Percentiles rank a stretch among this genome's conserved stretches.
Conservation (phyloP, 257 asterid species). For the Solanum ahanhuiri region DNA sequence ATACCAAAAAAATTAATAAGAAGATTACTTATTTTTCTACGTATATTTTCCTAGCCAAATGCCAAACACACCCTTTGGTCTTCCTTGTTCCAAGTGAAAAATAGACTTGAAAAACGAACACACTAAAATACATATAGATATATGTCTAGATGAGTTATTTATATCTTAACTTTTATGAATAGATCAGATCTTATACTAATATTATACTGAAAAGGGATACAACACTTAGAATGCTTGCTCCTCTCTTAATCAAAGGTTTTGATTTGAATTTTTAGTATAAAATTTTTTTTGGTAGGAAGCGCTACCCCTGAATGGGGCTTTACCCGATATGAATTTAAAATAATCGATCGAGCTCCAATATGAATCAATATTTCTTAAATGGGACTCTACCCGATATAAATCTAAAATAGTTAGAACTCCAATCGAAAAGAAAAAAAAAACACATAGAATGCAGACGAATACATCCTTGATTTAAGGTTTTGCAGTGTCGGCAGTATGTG, state of each 20-base stretch:
- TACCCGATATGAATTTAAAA: accelerated
- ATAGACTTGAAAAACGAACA: background rate
- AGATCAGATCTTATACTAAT: no score
- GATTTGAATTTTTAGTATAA: accelerated
- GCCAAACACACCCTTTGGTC: background rate
- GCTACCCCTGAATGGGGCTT: accelerated
- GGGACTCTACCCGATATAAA: no score
- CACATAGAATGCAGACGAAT: background rate
- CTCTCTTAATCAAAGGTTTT: accelerated
- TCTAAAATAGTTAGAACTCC: no score
- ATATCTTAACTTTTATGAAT: background rate
- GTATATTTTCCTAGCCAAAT: background rate
- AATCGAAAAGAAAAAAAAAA: no score
- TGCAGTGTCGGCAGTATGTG: background rate
- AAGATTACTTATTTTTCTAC: background rate
- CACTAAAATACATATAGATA: background rate
- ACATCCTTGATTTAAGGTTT: background rate
- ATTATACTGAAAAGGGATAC: no score
- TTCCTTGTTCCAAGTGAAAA: background rate
- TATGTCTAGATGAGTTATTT: background rate
- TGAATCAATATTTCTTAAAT: accelerated
- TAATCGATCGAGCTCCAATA: no score
- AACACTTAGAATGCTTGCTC: background rate
- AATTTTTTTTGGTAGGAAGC: accelerated
- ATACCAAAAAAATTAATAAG: background rate